These are phyloP conservation scores for Pyrenula aspistea DNA, from an alignment of 495 filamentous ascomycete species.

Conservation along the genomic window DNA sequence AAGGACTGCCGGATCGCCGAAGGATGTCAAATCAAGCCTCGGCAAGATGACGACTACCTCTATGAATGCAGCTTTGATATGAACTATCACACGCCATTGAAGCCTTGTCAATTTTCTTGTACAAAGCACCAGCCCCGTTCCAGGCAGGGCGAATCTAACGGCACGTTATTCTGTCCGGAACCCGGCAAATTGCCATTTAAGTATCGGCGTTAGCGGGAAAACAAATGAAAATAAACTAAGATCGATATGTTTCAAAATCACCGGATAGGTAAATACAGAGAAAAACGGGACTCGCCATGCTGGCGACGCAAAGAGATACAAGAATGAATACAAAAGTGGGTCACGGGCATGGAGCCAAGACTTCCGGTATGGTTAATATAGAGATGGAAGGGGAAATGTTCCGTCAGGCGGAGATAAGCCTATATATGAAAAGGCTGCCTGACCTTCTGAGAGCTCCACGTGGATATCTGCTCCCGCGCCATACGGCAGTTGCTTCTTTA, in stretches of 20 bases:
- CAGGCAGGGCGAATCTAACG: no score
- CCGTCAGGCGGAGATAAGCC: neutral
- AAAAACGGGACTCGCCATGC: no score
- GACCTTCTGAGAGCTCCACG: neutral
- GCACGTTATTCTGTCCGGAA: no score
- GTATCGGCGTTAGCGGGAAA: neutral
- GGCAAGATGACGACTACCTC: neutral
- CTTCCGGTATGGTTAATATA: neutral
- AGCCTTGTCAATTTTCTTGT: neutral
- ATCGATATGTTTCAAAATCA: no score
- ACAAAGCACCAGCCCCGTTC: no score
- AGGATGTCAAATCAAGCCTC: neutral
- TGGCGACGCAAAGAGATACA: no score
- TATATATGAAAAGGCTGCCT: neutral
- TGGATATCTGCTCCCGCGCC: no score
- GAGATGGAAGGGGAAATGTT: neutral
- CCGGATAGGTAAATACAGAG: no score
- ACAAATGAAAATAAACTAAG: neutral
- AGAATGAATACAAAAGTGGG: no score
- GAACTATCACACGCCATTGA: neutral
- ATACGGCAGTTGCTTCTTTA: no score
- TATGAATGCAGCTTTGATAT: neutral
- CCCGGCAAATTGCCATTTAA: no score
- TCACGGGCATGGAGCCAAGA: no score
- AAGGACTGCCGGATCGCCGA: neutral